Conservation (phyloP, 163 green algal species). For the Scenedesmus sp. region DNA sequence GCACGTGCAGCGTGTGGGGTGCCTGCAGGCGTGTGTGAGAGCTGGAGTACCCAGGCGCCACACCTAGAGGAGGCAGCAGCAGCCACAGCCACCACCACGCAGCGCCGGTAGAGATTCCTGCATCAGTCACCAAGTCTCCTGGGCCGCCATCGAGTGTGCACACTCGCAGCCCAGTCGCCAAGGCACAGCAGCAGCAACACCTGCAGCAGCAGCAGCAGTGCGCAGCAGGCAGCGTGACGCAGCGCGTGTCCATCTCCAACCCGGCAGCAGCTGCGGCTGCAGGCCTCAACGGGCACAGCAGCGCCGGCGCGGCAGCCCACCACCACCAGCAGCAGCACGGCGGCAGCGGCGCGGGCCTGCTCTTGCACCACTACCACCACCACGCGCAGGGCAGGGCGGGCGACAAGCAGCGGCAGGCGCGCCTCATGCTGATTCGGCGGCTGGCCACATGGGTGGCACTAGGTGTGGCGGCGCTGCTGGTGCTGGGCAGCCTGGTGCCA, state of each 20-base stretch:
- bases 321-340: neutral
- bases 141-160: conserved; percentile 12
- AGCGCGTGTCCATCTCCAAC: conserved; percentile 6
- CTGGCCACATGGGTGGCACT: conserved; percentile 18
- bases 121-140: conserved; percentile 38
- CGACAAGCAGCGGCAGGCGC: conserved; percentile 25
- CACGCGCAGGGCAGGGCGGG: neutral
- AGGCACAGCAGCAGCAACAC: neutral
- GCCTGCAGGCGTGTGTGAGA: neutral
- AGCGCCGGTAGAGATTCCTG: neutral
- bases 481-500: conserved; percentile 30
- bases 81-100: neutral
- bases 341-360: neutral
- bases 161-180: conserved; percentile 23
- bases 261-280: neutral
- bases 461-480: neutral
- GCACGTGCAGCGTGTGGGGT: conserved; percentile 39
- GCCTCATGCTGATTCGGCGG: neutral
- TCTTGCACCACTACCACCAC: neutral
- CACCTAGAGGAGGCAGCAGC: neutral
- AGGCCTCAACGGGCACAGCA: conserved; percentile 4
- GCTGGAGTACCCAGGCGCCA: conserved; percentile 29
- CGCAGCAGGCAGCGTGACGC: conserved; percentile 3
- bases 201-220: conserved; percentile 22
- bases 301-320: neutral